phyloP scores from a whole-genome alignment of 768 basidiomycete species.

The Neoboletus brunneissimus region DNA sequence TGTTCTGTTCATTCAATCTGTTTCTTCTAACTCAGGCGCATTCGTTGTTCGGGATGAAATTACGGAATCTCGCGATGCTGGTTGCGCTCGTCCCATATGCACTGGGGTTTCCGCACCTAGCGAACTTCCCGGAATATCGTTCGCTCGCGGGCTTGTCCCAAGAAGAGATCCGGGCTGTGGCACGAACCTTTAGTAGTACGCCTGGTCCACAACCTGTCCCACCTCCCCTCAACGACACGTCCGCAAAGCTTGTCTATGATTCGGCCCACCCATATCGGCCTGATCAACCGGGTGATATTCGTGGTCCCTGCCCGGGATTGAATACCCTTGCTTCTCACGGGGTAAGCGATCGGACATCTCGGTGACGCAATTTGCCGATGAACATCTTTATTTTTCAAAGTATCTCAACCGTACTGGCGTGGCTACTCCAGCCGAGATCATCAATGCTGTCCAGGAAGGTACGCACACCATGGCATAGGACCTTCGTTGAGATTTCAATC shows the following conservation, averaged over 20 bases:
- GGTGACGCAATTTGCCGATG: background rate
- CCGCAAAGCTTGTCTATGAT: constrained; percentile 23
- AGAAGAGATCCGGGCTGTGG: constrained; percentile 14
- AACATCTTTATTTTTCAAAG: background rate
- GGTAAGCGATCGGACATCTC: constrained; percentile 10
- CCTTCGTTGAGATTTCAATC: background rate
- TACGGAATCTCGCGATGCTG: constrained; percentile 4
- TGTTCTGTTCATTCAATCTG: background rate
- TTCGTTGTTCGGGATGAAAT: background rate
- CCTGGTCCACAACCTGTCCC: constrained; percentile 26
- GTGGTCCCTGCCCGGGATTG: constrained; percentile 26
- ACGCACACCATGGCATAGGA: background rate
- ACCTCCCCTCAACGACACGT: constrained; percentile 22
- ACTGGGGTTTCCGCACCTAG: constrained; percentile 13
- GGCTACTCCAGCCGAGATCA: constrained; percentile 23
- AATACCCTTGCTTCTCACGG: constrained; percentile 28
- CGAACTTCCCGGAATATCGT: constrained; percentile 18
- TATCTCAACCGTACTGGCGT: constrained; percentile 21
- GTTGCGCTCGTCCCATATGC: constrained; percentile 2
- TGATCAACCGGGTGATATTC: constrained; percentile 20
- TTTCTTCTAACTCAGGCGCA: background rate
- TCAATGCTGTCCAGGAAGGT: constrained; percentile 25
- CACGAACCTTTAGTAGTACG: constrained; percentile 11
- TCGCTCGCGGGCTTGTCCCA: constrained; percentile 21
- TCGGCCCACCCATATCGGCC: constrained; percentile 14